A percentile compares a stretch with the other conserved stretches of the same genome.
Evolutionary conservation across 768 basidiomycete species (phyloP).

Genomic region (Amanita polypyramis): DNA sequence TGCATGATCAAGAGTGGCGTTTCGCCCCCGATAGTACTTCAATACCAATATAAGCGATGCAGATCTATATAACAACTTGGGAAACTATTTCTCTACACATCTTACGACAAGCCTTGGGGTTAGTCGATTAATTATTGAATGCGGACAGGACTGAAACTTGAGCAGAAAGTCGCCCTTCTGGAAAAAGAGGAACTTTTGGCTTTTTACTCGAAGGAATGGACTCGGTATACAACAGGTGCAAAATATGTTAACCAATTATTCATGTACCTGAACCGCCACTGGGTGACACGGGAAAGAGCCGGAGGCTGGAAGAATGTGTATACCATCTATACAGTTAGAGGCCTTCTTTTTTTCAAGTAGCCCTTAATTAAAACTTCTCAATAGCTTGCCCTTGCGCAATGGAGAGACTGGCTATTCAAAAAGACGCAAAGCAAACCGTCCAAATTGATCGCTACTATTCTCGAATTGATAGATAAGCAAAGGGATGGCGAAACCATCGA

Average conservation of each 20-base stretch:
- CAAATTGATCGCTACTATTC: constrained; percentile 80
- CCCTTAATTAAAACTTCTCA: constrained; percentile 6
- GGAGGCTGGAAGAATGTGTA: constrained; percentile 94
- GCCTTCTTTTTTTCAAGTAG: background rate
- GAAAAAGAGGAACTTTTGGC: constrained; percentile 83
- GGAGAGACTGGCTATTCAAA: constrained; percentile 86
- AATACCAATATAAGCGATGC: constrained; percentile 96
- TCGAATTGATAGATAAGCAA: constrained; percentile 86
- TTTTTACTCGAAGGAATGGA: constrained; percentile 92
- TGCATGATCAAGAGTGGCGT: background rate
- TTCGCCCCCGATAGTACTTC: constrained; percentile 30
- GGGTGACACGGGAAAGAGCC: constrained; percentile 97
- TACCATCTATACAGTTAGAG: constrained; percentile 84
- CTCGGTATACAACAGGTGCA: constrained; percentile 92
- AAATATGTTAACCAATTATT: constrained; percentile 97
- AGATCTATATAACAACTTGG: constrained; percentile 92
- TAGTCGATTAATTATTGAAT: background rate
- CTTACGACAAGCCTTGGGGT: constrained; percentile 25
- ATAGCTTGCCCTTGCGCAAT: constrained; percentile 91
- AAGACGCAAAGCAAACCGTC: constrained; percentile 74
- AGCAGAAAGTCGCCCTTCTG: constrained; percentile 64
- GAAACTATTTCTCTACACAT: constrained; percentile 82
- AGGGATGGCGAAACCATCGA: constrained; percentile 92
- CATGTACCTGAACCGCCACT: constrained; percentile 97
- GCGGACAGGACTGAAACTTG: background rate